phyloP scores from a whole-genome alignment of 1,284 basidiomycete genomes.

The Papiliotrema nemorosa region DNA sequence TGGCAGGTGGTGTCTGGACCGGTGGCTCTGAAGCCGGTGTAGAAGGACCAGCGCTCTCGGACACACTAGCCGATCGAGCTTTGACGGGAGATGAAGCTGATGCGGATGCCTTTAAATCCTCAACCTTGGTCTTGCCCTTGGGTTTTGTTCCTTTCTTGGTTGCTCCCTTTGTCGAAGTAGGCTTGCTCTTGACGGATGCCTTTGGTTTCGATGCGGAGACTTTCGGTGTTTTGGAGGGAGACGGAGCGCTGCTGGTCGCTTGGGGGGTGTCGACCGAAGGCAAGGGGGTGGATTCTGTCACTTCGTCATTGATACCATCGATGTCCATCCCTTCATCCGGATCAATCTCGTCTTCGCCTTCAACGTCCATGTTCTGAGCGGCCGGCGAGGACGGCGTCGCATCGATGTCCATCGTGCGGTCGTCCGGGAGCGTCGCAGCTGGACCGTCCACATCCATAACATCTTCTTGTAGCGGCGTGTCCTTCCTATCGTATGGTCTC shows the following conservation, averaged over 20 bases:
- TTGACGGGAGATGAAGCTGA: background rate
- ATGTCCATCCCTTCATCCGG: background rate
- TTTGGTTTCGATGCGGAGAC: background rate
- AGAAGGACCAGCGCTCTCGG: background rate
- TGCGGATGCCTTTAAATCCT: background rate
- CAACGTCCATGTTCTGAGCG: background rate
- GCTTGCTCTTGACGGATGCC: background rate
- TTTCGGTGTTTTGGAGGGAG: background rate
- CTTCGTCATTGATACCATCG: background rate
- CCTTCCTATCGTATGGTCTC: too few relatives aligned
- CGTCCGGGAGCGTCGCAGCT: background rate
- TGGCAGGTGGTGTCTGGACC: background rate
- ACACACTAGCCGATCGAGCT: background rate
- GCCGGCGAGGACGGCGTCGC: background rate
- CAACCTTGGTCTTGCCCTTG: constrained; percentile 23
- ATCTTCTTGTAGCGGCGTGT: too few relatives aligned
- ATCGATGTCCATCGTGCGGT: background rate
- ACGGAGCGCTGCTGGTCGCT: background rate
- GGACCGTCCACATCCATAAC: too few relatives aligned
- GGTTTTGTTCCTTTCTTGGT: constrained; percentile 7
- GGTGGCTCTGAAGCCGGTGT: background rate
- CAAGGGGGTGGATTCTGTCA: background rate
- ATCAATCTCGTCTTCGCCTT: constrained; percentile 9
- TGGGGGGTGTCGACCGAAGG: background rate
- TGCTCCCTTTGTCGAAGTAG: background rate